phyloP scores from a whole-genome alignment of 768 basidiomycete genomes.

The Chiua virens region DNA sequence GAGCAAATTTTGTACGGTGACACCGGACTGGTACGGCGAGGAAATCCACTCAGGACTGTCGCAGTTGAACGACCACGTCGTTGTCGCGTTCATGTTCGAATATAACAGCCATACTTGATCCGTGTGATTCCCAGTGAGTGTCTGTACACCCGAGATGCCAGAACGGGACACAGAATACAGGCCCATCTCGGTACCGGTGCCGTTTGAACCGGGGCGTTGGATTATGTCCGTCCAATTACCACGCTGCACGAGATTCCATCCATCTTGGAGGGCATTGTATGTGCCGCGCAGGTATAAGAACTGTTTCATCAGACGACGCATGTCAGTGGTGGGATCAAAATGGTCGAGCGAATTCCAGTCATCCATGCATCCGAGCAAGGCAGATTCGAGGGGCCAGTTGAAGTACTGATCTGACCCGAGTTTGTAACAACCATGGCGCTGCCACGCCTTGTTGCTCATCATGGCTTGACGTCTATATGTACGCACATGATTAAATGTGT shows the following conservation, averaged over 20 bases:
- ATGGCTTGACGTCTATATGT: slow-evolving; percentile 82
- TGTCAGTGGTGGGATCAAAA: slow-evolving; percentile 86
- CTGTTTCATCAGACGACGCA: slow-evolving; percentile 70
- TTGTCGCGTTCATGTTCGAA: slow-evolving; percentile 80
- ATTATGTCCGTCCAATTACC: slow-evolving; percentile 85
- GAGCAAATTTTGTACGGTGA: slow-evolving; percentile 69
- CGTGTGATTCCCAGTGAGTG: slow-evolving; percentile 54
- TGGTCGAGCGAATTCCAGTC: slow-evolving; percentile 94
- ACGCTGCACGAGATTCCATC: slow-evolving; percentile 77
- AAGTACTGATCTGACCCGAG: slow-evolving; percentile 92
- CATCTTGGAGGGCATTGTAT: slow-evolving; percentile 81
- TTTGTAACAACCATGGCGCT: slow-evolving; percentile 88
- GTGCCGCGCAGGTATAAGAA: slow-evolving; percentile 66
- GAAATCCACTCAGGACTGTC: slow-evolving; percentile 65
- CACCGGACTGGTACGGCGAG: slow-evolving; percentile 68
- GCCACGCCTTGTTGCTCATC: slow-evolving; percentile 83
- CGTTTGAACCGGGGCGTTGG: slow-evolving; percentile 82
- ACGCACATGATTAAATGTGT: background rate
- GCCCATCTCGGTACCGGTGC: slow-evolving; percentile 80
- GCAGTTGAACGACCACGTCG: slow-evolving; percentile 66
- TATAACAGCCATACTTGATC: slow-evolving; percentile 83
- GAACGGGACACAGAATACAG: slow-evolving; percentile 80
- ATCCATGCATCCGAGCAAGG: slow-evolving; percentile 81
- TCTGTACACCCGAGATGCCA: slow-evolving; percentile 59
- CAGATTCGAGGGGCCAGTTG: slow-evolving; percentile 83